These are phyloP conservation scores for Aspergillus neoniger DNA, from an alignment of 2,329 filamentous ascomycete genomes.

Conservation along the genomic window DNA sequence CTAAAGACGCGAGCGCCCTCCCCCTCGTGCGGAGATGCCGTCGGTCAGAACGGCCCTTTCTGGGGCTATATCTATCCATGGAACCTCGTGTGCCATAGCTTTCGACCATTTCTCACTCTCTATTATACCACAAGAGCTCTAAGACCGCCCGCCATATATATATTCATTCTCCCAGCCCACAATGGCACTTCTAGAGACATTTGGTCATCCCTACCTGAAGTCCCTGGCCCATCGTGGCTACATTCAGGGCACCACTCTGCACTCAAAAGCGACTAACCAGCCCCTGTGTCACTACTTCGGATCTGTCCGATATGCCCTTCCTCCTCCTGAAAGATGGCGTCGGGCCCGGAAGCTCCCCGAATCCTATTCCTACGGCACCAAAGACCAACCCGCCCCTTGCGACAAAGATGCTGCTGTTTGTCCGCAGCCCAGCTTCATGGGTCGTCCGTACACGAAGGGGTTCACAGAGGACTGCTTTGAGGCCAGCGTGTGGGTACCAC, in stretches of 20 bases:
- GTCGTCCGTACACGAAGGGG: conserved; percentile 35
- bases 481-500: conserved; percentile 58
- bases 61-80: neutral
- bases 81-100: neutral
- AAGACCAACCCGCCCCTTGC: conserved; percentile 50
- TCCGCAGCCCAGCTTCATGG: conserved; percentile 50
- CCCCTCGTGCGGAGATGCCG: neutral
- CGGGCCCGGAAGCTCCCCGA: conserved; percentile 50
- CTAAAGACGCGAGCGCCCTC: too few relatives aligned
- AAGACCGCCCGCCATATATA: neutral
- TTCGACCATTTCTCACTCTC: neutral
- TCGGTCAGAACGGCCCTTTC: neutral
- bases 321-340: conserved; percentile 54
- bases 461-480: conserved; percentile 59
- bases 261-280: conserved; percentile 29
- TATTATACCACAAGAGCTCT: neutral
- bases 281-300: conserved; percentile 56
- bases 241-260: conserved; percentile 53
- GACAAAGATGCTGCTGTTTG: conserved; percentile 46
- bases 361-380: conserved; percentile 55
- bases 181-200: conserved; percentile 27
- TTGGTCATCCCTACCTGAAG: conserved; percentile 24
- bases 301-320: conserved; percentile 58
- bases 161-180: neutral
- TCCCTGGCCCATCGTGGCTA: conserved; percentile 46